Percentiles rank a stretch among this genome's conserved stretches.
These are phyloP conservation scores for Pleoardoris graminearum DNA, from an alignment of 2,329 filamentous ascomycete species.

Conservation along the genomic window DNA sequence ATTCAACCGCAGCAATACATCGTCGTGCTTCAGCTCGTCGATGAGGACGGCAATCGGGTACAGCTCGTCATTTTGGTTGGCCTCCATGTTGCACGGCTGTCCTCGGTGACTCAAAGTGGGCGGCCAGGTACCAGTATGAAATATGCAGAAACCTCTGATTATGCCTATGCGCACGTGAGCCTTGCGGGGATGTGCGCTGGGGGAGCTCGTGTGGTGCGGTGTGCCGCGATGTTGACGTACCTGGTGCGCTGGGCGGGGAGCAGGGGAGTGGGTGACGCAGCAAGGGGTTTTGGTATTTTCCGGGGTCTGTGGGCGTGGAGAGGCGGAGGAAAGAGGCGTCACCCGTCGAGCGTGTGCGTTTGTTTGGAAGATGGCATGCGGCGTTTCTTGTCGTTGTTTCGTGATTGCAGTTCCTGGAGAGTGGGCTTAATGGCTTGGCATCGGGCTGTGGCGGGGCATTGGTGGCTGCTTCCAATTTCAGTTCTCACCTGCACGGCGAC, in stretches of 20 bases:
- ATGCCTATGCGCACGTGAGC: constrained; percentile 25
- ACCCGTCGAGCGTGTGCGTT: constrained; percentile 6
- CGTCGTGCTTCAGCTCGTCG: constrained; percentile 99
- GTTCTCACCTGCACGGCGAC: neutral
- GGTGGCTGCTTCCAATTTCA: constrained; percentile 10
- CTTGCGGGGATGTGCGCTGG: constrained; percentile 23
- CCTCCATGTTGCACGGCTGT: constrained; percentile 69
- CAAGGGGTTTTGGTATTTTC: neutral
- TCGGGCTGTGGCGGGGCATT: constrained; percentile 8
- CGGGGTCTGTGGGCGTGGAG: neutral
- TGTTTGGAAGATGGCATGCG: constrained; percentile 16
- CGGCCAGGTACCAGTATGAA: constrained; percentile 19
- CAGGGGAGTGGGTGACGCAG: constrained; percentile 7
- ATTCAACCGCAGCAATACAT: constrained; percentile 96
- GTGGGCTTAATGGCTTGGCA: constrained; percentile 18
- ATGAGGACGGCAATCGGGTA: constrained; percentile 99
- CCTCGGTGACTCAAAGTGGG: constrained; percentile 17
- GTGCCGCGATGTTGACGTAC: constrained; percentile 41
- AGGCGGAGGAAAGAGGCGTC: neutral
- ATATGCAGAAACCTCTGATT: neutral
- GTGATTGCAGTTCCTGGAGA: constrained; percentile 20
- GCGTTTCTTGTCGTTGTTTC: constrained; percentile 26
- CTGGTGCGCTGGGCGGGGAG: constrained; percentile 34
- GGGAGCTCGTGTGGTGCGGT: constrained; percentile 24
- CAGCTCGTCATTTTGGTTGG: constrained; percentile 94